These are phyloP conservation scores for Pseudopithomyces chartarum DNA, from an alignment of 2,329 filamentous ascomycete species.

Conservation along the genomic window DNA sequence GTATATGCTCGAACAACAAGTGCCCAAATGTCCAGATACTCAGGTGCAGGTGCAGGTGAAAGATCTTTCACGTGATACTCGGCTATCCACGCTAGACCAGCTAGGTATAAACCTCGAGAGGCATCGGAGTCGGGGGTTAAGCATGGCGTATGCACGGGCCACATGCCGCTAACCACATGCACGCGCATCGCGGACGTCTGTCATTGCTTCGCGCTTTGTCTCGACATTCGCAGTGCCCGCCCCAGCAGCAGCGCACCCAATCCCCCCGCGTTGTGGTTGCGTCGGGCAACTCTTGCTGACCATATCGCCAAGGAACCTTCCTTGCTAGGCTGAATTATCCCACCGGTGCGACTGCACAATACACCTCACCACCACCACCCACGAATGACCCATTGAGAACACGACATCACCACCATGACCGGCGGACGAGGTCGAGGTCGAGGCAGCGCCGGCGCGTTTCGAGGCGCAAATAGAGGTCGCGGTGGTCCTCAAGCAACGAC, in stretches of 20 bases:
- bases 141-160: neutral
- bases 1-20: no score
- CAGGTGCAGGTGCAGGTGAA: no score
- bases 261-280: neutral
- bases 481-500: neutral
- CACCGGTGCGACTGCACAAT: neutral
- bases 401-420: slow-evolving; percentile 2
- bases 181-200: neutral
- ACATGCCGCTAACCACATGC: neutral
- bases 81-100: no score
- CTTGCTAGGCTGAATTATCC: neutral
- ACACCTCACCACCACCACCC: neutral
- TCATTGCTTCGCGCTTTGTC: neutral
- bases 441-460: neutral
- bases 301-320: neutral
- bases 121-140: no score
- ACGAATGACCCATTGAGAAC: neutral
- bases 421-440: slow-evolving; percentile 1
- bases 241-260: slow-evolving; percentile 2
- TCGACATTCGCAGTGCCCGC: neutral
- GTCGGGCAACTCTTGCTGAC: neutral
- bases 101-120: no score
- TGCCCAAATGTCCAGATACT: no score
- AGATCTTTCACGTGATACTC: no score
- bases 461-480: slow-evolving; percentile 1